Evolutionary conservation across 495 filamentous ascomycete species (phyloP), one percentile per base, ranked within the genome.

Genomic region (Penicillium mononematosum): DNA sequence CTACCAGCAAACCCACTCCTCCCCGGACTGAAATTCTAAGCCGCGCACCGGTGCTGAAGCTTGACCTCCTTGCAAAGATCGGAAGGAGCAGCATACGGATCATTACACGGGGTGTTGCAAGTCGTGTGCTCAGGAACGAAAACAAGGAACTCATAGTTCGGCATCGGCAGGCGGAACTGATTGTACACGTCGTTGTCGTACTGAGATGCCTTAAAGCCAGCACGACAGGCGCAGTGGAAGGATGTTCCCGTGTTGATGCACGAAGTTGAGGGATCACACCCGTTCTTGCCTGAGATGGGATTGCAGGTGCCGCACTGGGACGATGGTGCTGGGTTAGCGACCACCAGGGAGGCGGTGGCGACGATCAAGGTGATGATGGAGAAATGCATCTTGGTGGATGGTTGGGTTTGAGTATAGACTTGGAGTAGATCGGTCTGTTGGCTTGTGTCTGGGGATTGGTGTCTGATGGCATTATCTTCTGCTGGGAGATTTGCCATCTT

Each of bases 201-300:
- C 24, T 51, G 27, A 11, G 72, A 74, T 83, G 55, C 83, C 85
- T 58, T 94, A 87, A 72, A 78, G 84, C 59, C 89, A 80, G 56
- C 79, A 81, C 52, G 81, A 82, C 61, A 89, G 60, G 88, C 89
- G 14, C 87, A 91, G 71, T 90, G 91, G 58, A 88, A 94, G 66
- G 75, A 88, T 43, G 74, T 83, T 31, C 87, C 86, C 0, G 87
- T 83, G 55, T 75, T 94, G 51, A 78, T 78, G 60, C 75, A 78
- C 34, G 73, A 76, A 43, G 75, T 78, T 12, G 72, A 74, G 29
- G 72, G 57, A 50, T 76, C 75, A 55, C 75, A 78, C 57, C 61
- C 55, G 62, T 78, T 78, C 45, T 73, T 56, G 48, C 75, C 75
- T 3, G 75, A 75, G 53, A 75, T 12, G 8, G 75, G 73, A 53